Percentiles rank a stretch among this genome's conserved stretches.
phyloP scores from a whole-genome alignment of 768 basidiomycete genomes.

The Auricularia sp. region DNA sequence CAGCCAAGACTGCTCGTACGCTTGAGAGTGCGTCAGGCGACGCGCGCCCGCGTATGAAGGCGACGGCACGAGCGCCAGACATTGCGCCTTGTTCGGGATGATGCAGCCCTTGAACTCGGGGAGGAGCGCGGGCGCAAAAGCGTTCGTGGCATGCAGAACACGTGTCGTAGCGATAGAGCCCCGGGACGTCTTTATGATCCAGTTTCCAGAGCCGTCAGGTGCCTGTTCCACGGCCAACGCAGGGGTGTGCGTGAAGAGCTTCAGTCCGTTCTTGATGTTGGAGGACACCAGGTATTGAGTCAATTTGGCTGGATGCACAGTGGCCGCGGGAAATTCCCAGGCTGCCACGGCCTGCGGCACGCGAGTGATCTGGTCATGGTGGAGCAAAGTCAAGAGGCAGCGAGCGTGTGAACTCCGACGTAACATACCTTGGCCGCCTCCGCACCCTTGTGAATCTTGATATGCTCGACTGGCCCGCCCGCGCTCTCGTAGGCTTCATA shows the following conservation, averaged over 20 bases:
- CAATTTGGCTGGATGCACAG: neutral
- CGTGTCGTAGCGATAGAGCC: neutral
- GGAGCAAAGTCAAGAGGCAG: neutral
- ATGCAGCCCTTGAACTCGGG: constrained; percentile 51
- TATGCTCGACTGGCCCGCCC: neutral
- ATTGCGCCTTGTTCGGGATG: constrained; percentile 42
- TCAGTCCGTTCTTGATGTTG: neutral
- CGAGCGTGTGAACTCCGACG: neutral
- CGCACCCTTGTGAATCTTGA: neutral
- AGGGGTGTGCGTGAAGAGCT: neutral
- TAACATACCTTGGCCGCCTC: neutral
- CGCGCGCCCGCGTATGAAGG: constrained; percentile 13
- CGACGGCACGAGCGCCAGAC: constrained; percentile 17
- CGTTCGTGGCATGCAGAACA: neutral
- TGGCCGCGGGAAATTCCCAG: neutral
- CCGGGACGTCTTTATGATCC: neutral
- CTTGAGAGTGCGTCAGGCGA: constrained; percentile 15
- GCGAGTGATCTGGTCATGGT: neutral
- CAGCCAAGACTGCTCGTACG: constrained; percentile 1
- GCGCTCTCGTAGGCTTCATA: neutral
- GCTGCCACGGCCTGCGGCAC: neutral
- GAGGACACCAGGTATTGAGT: neutral
- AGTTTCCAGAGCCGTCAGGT: neutral
- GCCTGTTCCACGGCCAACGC: neutral
- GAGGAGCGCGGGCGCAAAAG: neutral